Conservation (phyloP, 768 basidiomycete genomes). For the Termitomyces sp. region DNA sequence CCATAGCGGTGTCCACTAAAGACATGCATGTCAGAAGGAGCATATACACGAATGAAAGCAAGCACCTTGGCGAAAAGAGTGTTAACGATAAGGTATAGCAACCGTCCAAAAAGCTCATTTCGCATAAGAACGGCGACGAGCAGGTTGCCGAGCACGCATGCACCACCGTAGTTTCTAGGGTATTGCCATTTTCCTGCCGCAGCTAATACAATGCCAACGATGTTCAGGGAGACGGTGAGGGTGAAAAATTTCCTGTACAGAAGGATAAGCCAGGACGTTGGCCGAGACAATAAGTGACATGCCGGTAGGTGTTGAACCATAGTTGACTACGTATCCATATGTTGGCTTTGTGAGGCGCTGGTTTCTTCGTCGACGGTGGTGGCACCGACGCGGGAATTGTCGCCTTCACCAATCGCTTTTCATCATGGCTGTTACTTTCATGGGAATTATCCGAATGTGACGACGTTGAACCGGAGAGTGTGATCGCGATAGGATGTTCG, state of each 20-base stretch:
- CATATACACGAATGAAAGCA: background rate
- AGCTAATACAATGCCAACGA: conserved; percentile 54
- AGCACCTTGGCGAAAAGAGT: conserved; percentile 72
- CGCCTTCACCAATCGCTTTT: background rate
- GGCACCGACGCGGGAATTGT: conserved; percentile 5
- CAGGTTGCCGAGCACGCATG: conserved; percentile 71
- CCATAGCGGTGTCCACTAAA: conserved; percentile 39
- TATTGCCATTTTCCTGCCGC: conserved; percentile 64
- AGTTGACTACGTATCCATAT: conserved; percentile 56
- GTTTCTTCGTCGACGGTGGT: conserved; percentile 13
- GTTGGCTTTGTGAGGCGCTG: conserved; percentile 31
- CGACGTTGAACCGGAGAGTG: conserved; percentile 8
- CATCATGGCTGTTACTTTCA: background rate
- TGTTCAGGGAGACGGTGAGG: conserved; percentile 52
- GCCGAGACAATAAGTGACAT: conserved; percentile 7
- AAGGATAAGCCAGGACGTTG: background rate
- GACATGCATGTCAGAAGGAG: conserved; percentile 1
- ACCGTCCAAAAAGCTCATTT: conserved; percentile 79
- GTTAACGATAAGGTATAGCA: conserved; percentile 66
- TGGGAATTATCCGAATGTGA: conserved; percentile 9
- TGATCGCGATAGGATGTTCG: conserved; percentile 17
- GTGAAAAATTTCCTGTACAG: conserved; percentile 64
- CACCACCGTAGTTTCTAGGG: conserved; percentile 57
- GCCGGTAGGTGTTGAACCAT: conserved; percentile 83
- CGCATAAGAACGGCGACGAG: conserved; percentile 69